Evolutionary conservation across 108 stramenopile genomes (phyloP).

Genomic region (Seminavis robusta): DNA sequence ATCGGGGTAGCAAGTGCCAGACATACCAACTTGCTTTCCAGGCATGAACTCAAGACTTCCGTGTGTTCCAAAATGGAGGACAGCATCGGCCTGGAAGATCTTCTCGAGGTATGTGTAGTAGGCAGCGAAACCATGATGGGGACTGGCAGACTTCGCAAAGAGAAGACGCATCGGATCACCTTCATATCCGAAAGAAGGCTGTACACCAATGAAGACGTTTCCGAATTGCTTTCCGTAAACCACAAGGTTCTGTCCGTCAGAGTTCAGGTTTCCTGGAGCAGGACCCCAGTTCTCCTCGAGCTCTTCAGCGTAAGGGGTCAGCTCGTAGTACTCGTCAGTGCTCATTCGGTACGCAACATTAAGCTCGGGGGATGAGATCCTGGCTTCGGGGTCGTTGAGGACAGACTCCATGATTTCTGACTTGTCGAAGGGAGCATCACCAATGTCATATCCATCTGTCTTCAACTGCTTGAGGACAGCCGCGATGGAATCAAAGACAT

Average conservation of each 20-base stretch:
- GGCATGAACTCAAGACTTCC: slow-evolving; percentile 97
- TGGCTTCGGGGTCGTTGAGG: slow-evolving; percentile 93
- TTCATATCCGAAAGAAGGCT: slow-evolving; percentile 96
- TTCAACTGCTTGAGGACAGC: slow-evolving; percentile 87
- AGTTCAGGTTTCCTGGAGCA: slow-evolving; percentile 95
- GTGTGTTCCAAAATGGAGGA: slow-evolving; percentile 96
- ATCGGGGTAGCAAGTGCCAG: slow-evolving; percentile 96
- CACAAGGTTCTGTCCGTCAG: slow-evolving; percentile 93
- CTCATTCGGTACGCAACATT: slow-evolving; percentile 96
- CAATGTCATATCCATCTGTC: slow-evolving; percentile 88
- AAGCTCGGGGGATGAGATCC: slow-evolving; percentile 89
- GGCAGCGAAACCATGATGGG: slow-evolving; percentile 96
- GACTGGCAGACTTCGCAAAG: slow-evolving; percentile 95
- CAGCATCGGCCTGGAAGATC: slow-evolving; percentile 93
- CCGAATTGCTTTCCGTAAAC: slow-evolving; percentile 95
- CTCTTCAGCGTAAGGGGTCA: slow-evolving; percentile 91
- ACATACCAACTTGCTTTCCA: slow-evolving; percentile 98
- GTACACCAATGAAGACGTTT: slow-evolving; percentile 96
- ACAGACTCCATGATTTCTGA: slow-evolving; percentile 85
- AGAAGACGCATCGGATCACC: slow-evolving; percentile 92
- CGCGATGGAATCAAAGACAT: slow-evolving; percentile 97
- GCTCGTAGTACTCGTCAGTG: slow-evolving; percentile 92
- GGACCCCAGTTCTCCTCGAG: slow-evolving; percentile 98
- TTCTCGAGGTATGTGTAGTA: slow-evolving; percentile 98
- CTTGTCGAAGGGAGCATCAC: slow-evolving; percentile 79